These are phyloP conservation scores for Trypanosoma scelopori DNA, from an alignment of 208 protist genomes.

Conservation along the genomic window DNA sequence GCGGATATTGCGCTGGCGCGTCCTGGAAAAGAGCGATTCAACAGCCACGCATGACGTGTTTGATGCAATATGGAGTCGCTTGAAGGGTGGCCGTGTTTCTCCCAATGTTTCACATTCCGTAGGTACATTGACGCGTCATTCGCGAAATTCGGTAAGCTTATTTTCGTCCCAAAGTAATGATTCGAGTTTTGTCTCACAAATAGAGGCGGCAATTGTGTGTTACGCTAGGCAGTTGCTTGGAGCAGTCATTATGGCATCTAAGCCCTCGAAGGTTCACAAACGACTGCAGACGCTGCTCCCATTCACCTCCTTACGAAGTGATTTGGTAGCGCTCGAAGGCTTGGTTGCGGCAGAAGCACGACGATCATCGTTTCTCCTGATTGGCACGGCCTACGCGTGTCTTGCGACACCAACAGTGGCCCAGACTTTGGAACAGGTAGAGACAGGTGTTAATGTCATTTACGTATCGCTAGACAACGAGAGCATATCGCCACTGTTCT, in stretches of 20 bases:
- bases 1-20: conserved; percentile 44
- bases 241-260: conserved; percentile 32
- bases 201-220: conserved; percentile 68
- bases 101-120: conserved; percentile 37
- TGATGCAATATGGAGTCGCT: conserved; percentile 13
- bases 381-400: conserved; percentile 29
- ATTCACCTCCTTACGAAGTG: conserved; percentile 58
- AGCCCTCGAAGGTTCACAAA: conserved; percentile 30
- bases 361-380: conserved; percentile 21
- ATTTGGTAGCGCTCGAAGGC: conserved; percentile 17
- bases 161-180: conserved; percentile 10
- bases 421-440: conserved; percentile 20
- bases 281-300: conserved; percentile 56
- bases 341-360: conserved; percentile 14
- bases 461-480: conserved; percentile 33
- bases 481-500: conserved; percentile 34
- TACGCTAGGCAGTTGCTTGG: conserved; percentile 79
- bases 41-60: conserved; percentile 14
- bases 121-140: conserved; percentile 32
- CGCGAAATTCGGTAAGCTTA: conserved; percentile 6
- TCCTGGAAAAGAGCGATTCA: conserved; percentile 16
- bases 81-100: conserved; percentile 27
- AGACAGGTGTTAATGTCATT: conserved; percentile 32
- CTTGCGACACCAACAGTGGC: conserved; percentile 18
- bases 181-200: conserved; percentile 49